Evolutionary conservation across 2,329 filamentous ascomycete genomes (phyloP).

Genomic region (Epichloe uncinata): DNA sequence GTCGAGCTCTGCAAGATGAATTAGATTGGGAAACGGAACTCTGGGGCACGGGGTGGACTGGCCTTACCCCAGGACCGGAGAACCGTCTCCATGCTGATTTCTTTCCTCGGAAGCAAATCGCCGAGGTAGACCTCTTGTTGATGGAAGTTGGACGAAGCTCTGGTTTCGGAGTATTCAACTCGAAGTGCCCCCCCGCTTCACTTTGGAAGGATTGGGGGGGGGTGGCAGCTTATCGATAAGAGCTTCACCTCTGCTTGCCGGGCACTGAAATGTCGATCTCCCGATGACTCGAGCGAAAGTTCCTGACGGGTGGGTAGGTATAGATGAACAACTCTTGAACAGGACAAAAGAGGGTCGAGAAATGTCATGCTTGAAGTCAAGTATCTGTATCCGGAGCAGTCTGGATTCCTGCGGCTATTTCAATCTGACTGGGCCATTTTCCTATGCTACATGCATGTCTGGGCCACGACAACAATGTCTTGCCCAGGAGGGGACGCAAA

Average conservation of each 20-base stretch:
- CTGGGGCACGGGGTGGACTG: background rate
- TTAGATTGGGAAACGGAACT: background rate
- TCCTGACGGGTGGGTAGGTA: too few species aligned
- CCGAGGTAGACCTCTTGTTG: background rate
- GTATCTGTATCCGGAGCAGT: background rate
- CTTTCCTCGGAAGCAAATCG: background rate
- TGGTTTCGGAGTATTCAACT: background rate
- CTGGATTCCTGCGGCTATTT: background rate
- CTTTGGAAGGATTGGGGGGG: too few species aligned
- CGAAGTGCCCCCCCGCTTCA: too few species aligned
- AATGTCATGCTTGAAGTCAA: background rate
- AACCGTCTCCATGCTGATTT: background rate
- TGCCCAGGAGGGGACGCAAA: too few species aligned
- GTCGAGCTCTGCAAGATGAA: conserved; percentile 58
- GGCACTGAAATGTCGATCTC: too few species aligned
- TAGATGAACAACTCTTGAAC: too few species aligned
- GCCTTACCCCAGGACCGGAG: background rate
- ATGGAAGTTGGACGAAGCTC: background rate
- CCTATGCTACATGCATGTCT: too few species aligned
- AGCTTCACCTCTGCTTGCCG: too few species aligned
- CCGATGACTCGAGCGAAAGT: too few species aligned
- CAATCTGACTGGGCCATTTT: too few species aligned
- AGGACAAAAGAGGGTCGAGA: background rate
- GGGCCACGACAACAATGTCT: too few species aligned
- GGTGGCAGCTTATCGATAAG: background rate